Evolutionary conservation across 148 eudicot species (phyloP), one percentile per base, ranked within the genome.

Genomic region (Rhododendron ovatum): DNA sequence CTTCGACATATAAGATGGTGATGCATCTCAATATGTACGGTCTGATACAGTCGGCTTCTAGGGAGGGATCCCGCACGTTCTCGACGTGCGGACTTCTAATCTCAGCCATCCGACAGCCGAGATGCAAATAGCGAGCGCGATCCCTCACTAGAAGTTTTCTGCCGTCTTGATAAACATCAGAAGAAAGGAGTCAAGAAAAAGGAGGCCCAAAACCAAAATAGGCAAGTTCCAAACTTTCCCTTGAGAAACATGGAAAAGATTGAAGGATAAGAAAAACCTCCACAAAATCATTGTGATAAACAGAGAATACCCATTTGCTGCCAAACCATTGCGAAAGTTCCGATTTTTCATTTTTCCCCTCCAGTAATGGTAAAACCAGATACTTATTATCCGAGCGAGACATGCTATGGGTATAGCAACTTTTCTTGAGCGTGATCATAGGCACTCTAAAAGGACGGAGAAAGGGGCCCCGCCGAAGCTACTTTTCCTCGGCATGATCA

Each of bases 261-360:
- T 35, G 22, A 37, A 75, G 77, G 78, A 76, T 37, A 14, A 76
- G 7, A 48, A 48, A 78, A 41, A 78, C 26, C 45, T 35, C 22
- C 5, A 17, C 14, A 33, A 35, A 71, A 74, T 71, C 76, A 14
- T 28, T 71, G n/a, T 69, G 75, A 69, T 28, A 28, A 69, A 13
- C 76, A 30, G 76, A 84, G 37, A 33, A 50, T 71, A 84, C 85
- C 85, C 78, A 67, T 18, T 51, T 30, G 53, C 5, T 63, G 71
- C 80, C 12, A 84, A 26, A 30, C 85, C 79, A n/a, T 30, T 48
- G 20, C 33, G 48, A 26, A 26, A 28, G n/a, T 2, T 30, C 12
- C 24, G 1, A 5, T 43, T 51, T 51, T 30, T 50, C 59, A 14
- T 7, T 11, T 18, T 2, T 6, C 18, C 59, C 82, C 20, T 5